phyloP scores from a whole-genome alignment of 352 stramenopile species.

The Phytopythium mirpurense region DNA sequence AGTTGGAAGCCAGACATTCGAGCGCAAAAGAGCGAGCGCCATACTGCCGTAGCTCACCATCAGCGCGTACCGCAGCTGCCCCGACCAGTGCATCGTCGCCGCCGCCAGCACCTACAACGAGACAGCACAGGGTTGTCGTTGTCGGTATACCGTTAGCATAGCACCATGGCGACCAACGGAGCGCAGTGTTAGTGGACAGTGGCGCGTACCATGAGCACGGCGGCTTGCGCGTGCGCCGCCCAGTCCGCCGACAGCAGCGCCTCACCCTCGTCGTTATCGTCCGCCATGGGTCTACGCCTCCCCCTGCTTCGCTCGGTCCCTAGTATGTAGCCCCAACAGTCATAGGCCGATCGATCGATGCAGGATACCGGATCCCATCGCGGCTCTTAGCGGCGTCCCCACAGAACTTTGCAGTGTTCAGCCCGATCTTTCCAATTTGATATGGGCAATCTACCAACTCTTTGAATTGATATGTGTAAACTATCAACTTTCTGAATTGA shows the following conservation, averaged over 20 bases:
- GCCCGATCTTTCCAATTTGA: too few relatives aligned
- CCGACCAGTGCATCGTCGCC: constrained; percentile 5
- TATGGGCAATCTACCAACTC: too few relatives aligned
- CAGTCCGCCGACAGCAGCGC: constrained; percentile 8
- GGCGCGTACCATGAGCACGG: constrained; percentile 4
- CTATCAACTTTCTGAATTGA: background rate
- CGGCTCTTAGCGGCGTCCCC: too few relatives aligned
- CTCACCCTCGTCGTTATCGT: background rate
- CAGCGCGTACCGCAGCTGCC: constrained; percentile 1
- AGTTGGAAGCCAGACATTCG: background rate
- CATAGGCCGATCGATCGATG: too few relatives aligned
- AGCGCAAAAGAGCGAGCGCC: background rate
- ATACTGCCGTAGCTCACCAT: background rate
- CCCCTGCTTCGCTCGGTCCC: too few relatives aligned
- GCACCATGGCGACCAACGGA: too few relatives aligned
- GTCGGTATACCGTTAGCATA: too few relatives aligned
- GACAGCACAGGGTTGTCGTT: background rate
- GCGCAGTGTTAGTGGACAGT: too few relatives aligned
- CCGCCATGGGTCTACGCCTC: background rate
- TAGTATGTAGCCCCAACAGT: too few relatives aligned
- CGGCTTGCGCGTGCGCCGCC: constrained; percentile 2
- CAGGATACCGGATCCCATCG: too few relatives aligned
- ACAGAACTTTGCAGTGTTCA: too few relatives aligned
- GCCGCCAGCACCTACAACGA: constrained; percentile 1
- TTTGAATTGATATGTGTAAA: constrained; percentile 3